These are phyloP conservation scores for Silene noctiflora DNA, from an alignment of 179 eudicot genomes.

Conservation along the genomic window DNA sequence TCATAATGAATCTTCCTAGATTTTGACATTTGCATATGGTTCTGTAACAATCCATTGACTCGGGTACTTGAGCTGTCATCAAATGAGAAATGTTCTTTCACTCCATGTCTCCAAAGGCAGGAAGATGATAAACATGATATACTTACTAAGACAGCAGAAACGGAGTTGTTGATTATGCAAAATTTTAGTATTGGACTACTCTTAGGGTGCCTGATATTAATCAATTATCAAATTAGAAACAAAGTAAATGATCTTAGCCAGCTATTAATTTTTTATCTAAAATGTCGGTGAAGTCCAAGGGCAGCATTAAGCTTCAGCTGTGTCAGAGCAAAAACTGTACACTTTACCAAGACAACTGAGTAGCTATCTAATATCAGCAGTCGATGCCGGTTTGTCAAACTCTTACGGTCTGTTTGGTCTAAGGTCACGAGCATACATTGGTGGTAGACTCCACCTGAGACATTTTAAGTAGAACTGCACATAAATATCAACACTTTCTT, in stretches of 20 bases:
- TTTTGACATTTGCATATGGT: constrained; percentile 40
- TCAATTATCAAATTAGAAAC: neutral
- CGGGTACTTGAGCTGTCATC: constrained; percentile 53
- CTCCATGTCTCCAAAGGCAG: constrained; percentile 16
- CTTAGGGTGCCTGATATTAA: neutral
- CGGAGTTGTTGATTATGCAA: neutral
- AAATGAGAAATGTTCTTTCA: constrained; percentile 31
- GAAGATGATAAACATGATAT: constrained; percentile 5
- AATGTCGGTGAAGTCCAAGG: no score
- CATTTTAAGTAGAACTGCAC: neutral
- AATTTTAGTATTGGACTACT: neutral
- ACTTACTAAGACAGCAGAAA: neutral
- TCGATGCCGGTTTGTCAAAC: neutral
- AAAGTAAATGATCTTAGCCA: neutral
- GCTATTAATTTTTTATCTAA: neutral
- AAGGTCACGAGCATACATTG: neutral
- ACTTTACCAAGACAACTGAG: neutral
- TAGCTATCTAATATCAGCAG: no score
- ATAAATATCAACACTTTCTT: neutral
- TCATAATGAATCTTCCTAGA: constrained; percentile 40
- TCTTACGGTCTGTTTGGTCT: neutral
- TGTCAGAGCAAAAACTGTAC: neutral
- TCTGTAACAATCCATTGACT: constrained; percentile 42
- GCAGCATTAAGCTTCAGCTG: neutral
- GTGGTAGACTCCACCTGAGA: neutral